Base-by-base conservation (phyloP, 2,329 filamentous ascomycete species). In the Ceratocystis variospora region DNA sequence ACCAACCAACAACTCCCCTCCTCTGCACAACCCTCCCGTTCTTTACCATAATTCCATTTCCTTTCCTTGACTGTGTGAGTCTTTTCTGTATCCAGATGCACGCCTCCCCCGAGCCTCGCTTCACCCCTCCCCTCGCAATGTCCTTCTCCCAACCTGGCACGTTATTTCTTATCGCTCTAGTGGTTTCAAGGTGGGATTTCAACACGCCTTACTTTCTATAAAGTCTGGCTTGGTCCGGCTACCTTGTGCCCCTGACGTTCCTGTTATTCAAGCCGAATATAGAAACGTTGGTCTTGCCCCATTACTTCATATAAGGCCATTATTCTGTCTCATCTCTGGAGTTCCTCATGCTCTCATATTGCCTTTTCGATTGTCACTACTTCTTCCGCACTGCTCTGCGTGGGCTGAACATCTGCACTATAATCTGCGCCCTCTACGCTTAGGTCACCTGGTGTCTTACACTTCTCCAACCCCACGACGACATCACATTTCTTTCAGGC, bases 311-410 rank as follows among this genome's bases (percentile, higher is more conserved):
- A 64, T 64, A 64, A 59, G 44, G 50, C 8, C 63, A 22, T n/a
- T 46, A n/a, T 28, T n/a, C 37, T n/a, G 25, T 57, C 22, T 57
- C 48, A 19, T 46, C 33, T 57, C 19, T 31, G 15, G 7, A 41
- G 33, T 28, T 31, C 79, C 81, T 28, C 79, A 95, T 95, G 89
- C 88, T 88, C 80, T 77, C 81, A 72, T 93, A 90, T 76, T 95
- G 80, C 76, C 79, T 89, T 67, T 87, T 94, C 81, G 88, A 95
- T 77, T 95, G 89, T 73, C 90, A 95, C 75, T 95, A 95, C 78
- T 95, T 96, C 78, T 94, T 89, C 80, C 89, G 89, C 80, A 95
- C 87, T 76, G 88, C 89, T 74, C 79, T 96, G 78, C 89, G 89
- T 80, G 87, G 91, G 74, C 80, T 96, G 72, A 93, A 88, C 73